phyloP scores from a whole-genome alignment of 306 rosid genomes.

The Luffa aegyptiaca region DNA sequence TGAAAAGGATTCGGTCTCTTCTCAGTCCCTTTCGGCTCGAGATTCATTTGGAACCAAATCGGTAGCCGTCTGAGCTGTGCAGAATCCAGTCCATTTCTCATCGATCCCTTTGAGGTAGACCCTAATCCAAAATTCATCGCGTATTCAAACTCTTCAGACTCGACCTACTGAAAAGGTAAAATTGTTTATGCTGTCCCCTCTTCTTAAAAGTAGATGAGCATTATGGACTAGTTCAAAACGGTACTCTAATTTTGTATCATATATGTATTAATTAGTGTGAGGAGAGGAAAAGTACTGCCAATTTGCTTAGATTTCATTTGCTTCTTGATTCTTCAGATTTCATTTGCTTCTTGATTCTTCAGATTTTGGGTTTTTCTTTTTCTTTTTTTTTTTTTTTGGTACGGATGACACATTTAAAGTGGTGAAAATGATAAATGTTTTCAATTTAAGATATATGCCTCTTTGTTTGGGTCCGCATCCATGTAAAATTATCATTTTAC shows the following conservation, averaged over 20 bases:
- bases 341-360: not conserved
- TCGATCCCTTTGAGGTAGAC: not conserved
- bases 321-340: not conserved
- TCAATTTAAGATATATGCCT: no score
- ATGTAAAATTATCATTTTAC: no score
- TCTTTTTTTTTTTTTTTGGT: no score
- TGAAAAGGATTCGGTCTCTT: not conserved
- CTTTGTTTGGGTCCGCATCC: no score
- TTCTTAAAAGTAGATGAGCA: not conserved
- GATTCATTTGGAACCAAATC: not conserved
- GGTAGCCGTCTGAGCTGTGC: not conserved
- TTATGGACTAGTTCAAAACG: not conserved
- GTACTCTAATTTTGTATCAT: not conserved
- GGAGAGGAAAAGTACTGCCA: not conserved
- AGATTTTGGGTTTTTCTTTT: not conserved
- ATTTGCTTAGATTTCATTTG: not conserved
- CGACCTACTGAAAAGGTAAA: no score
- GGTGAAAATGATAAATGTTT: no score
- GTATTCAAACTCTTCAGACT: no score
- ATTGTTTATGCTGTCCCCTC: not conserved
- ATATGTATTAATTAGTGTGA: not conserved
- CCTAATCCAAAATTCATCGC: no score
- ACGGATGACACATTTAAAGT: no score
- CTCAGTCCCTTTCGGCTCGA: not conserved
- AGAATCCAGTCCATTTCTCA: not conserved